Conservation (phyloP, 495 filamentous ascomycete species). For the Friedmanniomyces endolithicus region DNA sequence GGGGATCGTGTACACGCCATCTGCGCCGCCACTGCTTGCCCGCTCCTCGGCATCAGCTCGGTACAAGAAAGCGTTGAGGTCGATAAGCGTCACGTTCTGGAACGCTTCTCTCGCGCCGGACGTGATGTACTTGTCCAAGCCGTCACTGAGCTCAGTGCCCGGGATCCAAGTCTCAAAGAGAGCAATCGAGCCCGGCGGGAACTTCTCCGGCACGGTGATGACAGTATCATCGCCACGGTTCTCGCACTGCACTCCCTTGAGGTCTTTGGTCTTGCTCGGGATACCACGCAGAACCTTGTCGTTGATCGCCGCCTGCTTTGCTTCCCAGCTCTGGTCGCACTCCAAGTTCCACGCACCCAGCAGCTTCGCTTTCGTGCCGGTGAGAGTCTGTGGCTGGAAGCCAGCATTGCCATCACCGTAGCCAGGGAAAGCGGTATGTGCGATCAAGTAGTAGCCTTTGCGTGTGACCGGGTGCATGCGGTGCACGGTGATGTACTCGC, state of each 20-base stretch:
- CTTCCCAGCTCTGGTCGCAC: slow-evolving; percentile 57
- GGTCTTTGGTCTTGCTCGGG: slow-evolving; percentile 60
- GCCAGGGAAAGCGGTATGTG: slow-evolving; percentile 86
- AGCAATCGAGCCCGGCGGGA: slow-evolving; percentile 87
- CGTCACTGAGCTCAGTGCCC: slow-evolving; percentile 60
- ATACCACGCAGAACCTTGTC: slow-evolving; percentile 70
- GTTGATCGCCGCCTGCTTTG: slow-evolving; percentile 46
- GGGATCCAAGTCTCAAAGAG: slow-evolving; percentile 94
- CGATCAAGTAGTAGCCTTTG: slow-evolving; percentile 87
- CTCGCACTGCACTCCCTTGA: slow-evolving; percentile 60
- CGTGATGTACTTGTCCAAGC: slow-evolving; percentile 71
- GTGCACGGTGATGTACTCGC: slow-evolving; percentile 91
- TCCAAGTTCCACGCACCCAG: slow-evolving; percentile 83
- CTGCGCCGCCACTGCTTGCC: slow-evolving; percentile 61
- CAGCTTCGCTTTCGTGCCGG: slow-evolving; percentile 59
- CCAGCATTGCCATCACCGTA: slow-evolving; percentile 67
- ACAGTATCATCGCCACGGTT: slow-evolving; percentile 54
- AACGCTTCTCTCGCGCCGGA: slow-evolving; percentile 73
- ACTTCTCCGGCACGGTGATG: slow-evolving; percentile 65
- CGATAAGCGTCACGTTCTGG: slow-evolving; percentile 54
- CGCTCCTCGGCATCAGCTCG: slow-evolving; percentile 85
- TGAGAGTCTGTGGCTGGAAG: slow-evolving; percentile 63
- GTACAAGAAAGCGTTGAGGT: slow-evolving; percentile 88
- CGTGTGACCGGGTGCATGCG: slow-evolving; percentile 80
- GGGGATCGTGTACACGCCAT: slow-evolving; percentile 82